Evolutionary conservation across 1,139 yeast genomes (phyloP).

Genomic region (Suhomyces taliae): DNA sequence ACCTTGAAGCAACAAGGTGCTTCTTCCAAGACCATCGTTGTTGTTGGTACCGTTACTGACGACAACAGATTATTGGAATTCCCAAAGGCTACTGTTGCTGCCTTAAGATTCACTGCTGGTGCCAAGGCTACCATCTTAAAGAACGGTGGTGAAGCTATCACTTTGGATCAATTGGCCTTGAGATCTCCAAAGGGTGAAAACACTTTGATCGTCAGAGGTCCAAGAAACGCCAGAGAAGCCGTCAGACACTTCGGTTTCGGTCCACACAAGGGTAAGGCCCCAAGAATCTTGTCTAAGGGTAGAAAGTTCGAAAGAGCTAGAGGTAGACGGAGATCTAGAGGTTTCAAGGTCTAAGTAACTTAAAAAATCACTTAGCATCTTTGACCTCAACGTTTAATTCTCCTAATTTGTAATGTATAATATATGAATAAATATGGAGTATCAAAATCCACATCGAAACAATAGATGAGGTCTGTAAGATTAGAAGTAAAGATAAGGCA

Average conservation of each 20-base stretch:
- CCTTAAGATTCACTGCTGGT: slow-evolving; percentile 98
- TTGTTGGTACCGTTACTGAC: slow-evolving; percentile 99
- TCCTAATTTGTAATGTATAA: slow-evolving; percentile 20
- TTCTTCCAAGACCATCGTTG: slow-evolving; percentile 90
- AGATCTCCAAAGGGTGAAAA: slow-evolving; percentile 99
- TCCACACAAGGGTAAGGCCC: slow-evolving; percentile 99
- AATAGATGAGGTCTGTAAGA: no score
- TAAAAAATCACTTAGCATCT: slow-evolving; percentile 41
- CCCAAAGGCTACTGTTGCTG: slow-evolving; percentile 98
- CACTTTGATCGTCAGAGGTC: slow-evolving; percentile 98
- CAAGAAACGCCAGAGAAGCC: slow-evolving; percentile 98
- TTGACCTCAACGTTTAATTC: slow-evolving; percentile 7
- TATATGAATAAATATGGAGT: slow-evolving; percentile 11
- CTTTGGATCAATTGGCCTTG: slow-evolving; percentile 97
- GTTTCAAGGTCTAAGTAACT: slow-evolving; percentile 93
- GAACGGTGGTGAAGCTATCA: slow-evolving; percentile 99
- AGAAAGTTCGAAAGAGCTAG: slow-evolving; percentile 99
- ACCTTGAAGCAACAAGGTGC: slow-evolving; percentile 84
- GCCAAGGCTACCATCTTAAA: slow-evolving; percentile 97
- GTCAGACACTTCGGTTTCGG: slow-evolving; percentile 99
- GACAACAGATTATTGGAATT: slow-evolving; percentile 91
- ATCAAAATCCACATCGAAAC: background rate
- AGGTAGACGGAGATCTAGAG: slow-evolving; percentile 99
- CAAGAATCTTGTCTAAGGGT: slow-evolving; percentile 95
- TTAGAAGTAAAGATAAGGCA: no score